Evolutionary conservation across 164 flowering plant species (phyloP).

Genomic region (Tetrastigma voinierianum): DNA sequence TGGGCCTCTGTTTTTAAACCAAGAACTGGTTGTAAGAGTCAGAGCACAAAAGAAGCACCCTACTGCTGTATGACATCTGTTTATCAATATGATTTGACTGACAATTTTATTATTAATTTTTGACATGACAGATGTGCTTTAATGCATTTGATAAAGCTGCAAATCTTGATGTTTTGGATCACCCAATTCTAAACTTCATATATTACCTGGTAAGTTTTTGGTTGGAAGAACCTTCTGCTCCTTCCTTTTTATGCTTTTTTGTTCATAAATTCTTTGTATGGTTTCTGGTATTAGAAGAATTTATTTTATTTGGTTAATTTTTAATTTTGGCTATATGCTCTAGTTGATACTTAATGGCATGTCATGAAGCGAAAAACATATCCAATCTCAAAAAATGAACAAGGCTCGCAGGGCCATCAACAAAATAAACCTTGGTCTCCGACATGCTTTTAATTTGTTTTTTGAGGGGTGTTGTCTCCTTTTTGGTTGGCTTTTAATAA

Average conservation of each 20-base stretch:
- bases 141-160: slow-evolving; percentile 87
- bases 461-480: no score
- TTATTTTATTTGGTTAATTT: no score
- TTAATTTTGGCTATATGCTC: no score
- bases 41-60: not conserved
- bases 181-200: slow-evolving; percentile 79
- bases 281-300: not conserved
- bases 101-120: not conserved
- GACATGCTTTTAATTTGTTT: no score
- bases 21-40: not conserved
- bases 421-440: no score
- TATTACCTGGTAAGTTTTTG: slow-evolving; percentile 70
- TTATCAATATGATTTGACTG: no score
- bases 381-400: no score
- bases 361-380: no score
- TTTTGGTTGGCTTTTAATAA: no score
- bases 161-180: slow-evolving; percentile 82
- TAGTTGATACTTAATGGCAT: no score
- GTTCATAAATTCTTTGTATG: not conserved
- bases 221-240: no score
- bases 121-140: slow-evolving; percentile 65
- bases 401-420: no score
- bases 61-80: not conserved
- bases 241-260: not conserved
- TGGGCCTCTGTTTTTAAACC: not conserved